These are phyloP conservation scores for Echium plantagineum DNA, from an alignment of 257 asterid genomes.

Conservation along the genomic window DNA sequence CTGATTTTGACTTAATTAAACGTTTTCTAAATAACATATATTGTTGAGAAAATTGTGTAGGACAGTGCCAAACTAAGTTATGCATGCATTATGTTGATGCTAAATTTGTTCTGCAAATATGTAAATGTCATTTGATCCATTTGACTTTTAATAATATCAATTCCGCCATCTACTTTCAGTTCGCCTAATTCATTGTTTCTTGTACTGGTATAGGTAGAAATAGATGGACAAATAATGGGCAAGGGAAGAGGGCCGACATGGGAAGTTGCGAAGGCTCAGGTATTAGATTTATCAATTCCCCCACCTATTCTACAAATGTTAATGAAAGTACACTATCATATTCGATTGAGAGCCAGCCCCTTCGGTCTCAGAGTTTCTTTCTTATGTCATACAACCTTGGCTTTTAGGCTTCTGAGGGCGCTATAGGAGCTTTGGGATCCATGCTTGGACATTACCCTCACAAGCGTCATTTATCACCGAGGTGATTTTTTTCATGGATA, in stretches of 20 bases:
- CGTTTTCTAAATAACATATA: no score
- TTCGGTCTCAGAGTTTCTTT: not conserved
- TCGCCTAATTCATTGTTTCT: not conserved
- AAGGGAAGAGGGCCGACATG: constrained; percentile 77
- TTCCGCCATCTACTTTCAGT: not conserved
- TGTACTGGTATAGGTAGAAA: constrained; percentile 53
- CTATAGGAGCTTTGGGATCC: constrained; percentile 65
- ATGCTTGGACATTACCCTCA: constrained; percentile 48
- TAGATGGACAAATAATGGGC: constrained; percentile 76
- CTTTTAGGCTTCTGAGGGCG: constrained; percentile 89
- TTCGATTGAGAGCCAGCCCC: not conserved
- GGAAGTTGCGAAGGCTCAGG: constrained; percentile 96
- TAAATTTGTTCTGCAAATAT: no score
- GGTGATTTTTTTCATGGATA: constrained; percentile 38
- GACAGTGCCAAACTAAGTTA: no score
- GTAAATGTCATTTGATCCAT: no score
- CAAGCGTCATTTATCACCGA: constrained; percentile 70
- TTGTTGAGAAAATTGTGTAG: no score
- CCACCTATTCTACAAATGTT: not conserved
- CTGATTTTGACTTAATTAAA: no score
- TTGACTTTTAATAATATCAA: no score
- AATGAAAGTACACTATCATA: not conserved
- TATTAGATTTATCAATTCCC: constrained; percentile 14
- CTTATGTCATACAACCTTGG: constrained; percentile 3
- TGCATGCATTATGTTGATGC: no score